Conservation (phyloP, 2,329 filamentous ascomycete species). For the Emmonsiellopsis sp. region DNA sequence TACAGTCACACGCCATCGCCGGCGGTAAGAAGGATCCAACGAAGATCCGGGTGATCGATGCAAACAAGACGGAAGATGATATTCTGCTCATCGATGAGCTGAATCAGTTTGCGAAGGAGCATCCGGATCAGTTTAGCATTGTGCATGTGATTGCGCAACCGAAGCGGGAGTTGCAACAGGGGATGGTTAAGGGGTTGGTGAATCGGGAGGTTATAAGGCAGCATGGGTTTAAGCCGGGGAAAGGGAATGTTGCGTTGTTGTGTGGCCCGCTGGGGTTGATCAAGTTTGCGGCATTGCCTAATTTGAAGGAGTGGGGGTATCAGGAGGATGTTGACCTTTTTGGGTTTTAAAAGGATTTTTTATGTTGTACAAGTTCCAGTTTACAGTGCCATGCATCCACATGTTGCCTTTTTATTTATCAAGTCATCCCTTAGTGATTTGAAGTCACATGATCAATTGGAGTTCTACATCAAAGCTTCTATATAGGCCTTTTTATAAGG, state of each 20-base stretch:
- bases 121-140: conserved; percentile 33
- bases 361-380: no score
- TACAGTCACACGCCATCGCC: conserved; percentile 17
- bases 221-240: conserved; percentile 32
- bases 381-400: no score
- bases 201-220: conserved; percentile 32
- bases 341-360: conserved; percentile 26
- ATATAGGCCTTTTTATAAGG: no score
- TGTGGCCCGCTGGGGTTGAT: conserved; percentile 45
- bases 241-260: conserved; percentile 36
- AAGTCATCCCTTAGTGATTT: no score
- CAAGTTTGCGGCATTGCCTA: conserved; percentile 41
- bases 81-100: conserved; percentile 38
- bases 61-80: conserved; percentile 39
- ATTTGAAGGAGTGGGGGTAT: conserved; percentile 37
- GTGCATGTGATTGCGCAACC: conserved; percentile 40
- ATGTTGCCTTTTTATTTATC: no score
- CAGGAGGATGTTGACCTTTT: conserved; percentile 37
- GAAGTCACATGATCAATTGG: no score
- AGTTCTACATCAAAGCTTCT: no score
- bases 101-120: conserved; percentile 29
- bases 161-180: conserved; percentile 33
- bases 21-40: conserved; percentile 22
- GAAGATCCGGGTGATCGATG: conserved; percentile 37
- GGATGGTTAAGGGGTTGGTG: conserved; percentile 32